Percentiles rank a stretch among this genome's conserved stretches.
These are phyloP conservation scores for Sugiyamaella qingdaonensis DNA, from an alignment of 805 yeast genomes.

Conservation along the genomic window DNA sequence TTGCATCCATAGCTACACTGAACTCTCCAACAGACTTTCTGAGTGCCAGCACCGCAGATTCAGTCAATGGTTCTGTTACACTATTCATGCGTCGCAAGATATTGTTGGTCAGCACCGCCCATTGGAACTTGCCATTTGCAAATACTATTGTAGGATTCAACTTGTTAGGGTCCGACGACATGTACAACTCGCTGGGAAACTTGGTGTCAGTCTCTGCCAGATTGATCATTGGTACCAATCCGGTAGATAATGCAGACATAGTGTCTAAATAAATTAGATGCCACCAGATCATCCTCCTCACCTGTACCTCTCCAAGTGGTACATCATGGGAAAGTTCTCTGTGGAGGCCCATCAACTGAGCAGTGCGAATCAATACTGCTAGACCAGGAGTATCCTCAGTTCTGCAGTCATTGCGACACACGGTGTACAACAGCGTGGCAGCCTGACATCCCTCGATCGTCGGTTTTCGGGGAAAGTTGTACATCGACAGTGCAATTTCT, in stretches of 20 bases:
- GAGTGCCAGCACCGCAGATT: neutral
- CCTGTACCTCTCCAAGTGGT: conserved; percentile 1
- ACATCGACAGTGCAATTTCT: conserved; percentile 10
- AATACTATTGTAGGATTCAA: conserved; percentile 6
- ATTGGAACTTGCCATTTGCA: conserved; percentile 9
- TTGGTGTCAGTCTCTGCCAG: conserved; percentile 9
- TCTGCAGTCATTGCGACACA: conserved; percentile 13
- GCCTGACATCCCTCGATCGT: conserved; percentile 9
- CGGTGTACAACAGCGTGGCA: conserved; percentile 9
- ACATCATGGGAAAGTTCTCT: conserved; percentile 3
- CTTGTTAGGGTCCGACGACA: neutral
- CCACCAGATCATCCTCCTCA: conserved; percentile 14
- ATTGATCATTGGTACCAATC: conserved; percentile 8
- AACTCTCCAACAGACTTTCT: conserved; percentile 3
- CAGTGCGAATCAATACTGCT: conserved; percentile 10
- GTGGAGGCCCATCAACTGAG: conserved; percentile 15
- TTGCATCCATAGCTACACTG: conserved; percentile 6
- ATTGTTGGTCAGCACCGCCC: conserved; percentile 4
- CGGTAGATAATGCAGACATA: conserved; percentile 10
- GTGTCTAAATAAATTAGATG: conserved; percentile 11
- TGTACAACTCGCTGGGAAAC: conserved; percentile 7
- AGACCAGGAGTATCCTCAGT: conserved; percentile 13
- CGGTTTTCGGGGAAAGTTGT: conserved; percentile 12
- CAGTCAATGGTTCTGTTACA: conserved; percentile 3
- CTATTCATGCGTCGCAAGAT: conserved; percentile 8